These are phyloP conservation scores for Tylopilus orsonianus DNA, from an alignment of 1,284 basidiomycete genomes.

Conservation along the genomic window DNA sequence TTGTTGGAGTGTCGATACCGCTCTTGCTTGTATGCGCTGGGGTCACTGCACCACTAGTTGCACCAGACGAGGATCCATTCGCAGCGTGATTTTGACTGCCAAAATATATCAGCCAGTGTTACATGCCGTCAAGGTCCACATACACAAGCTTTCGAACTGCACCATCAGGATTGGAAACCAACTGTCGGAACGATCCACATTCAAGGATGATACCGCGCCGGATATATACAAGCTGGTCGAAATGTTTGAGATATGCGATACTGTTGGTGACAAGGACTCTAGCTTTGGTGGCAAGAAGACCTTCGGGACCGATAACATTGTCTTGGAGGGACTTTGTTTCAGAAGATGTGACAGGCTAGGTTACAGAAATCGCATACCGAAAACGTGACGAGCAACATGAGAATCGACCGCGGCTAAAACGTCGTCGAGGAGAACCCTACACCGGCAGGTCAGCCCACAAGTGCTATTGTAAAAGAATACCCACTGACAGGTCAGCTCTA, in stretches of 20 bases:
- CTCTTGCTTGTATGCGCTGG: conserved; percentile 47
- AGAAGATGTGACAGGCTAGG: not conserved
- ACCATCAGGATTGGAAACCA: conserved; percentile 63
- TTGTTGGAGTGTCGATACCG: conserved; percentile 41
- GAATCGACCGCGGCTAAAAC: conserved; percentile 63
- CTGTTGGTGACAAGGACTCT: conserved; percentile 90
- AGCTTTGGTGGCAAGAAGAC: conserved; percentile 83
- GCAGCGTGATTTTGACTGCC: conserved; percentile 27
- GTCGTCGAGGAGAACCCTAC: conserved; percentile 36
- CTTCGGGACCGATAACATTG: conserved; percentile 86
- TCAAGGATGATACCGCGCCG: conserved; percentile 86
- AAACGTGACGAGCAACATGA: conserved; percentile 69
- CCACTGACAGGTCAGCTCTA: conserved; percentile 50
- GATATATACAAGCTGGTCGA: conserved; percentile 80
- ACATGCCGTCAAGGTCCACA: conserved; percentile 30
- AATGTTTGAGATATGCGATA: conserved; percentile 80
- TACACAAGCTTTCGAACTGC: conserved; percentile 84
- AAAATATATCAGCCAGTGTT: not conserved
- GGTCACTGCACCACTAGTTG: conserved; percentile 52
- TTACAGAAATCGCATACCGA: conserved; percentile 42
- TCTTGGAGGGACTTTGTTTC: conserved; percentile 45
- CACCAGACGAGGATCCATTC: conserved; percentile 42
- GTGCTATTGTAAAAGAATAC: not conserved
- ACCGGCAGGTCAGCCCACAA: not conserved
- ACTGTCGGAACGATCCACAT: conserved; percentile 64